Percentiles rank a stretch among this genome's conserved stretches.
Conservation (phyloP, 192 early-diverging fungal species). For the Gryganskiella cystojenkinii region DNA sequence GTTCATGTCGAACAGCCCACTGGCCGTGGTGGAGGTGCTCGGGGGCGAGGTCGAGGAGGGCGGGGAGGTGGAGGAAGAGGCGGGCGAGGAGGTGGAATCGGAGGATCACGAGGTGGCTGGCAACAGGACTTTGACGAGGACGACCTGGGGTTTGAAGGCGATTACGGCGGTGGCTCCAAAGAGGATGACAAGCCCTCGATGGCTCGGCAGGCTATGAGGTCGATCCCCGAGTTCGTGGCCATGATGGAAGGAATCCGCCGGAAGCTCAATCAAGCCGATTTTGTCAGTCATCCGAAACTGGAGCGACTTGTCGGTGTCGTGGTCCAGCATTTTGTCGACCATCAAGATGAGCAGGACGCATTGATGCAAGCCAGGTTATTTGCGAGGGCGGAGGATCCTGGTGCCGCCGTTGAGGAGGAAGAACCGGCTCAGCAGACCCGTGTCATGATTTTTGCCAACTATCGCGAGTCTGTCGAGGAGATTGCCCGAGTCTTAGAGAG, state of each 20-base stretch:
- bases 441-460: constrained; percentile 90
- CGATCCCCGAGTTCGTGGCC: constrained; percentile 42
- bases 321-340: constrained; percentile 72
- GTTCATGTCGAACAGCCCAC: background rate
- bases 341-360: constrained; percentile 36
- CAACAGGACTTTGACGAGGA: constrained; percentile 10
- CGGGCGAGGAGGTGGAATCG: too few relatives aligned
- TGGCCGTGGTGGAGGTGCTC: background rate
- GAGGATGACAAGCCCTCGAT: constrained; percentile 27
- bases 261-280: constrained; percentile 51
- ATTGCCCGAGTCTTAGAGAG: constrained; percentile 70
- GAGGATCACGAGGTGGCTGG: constrained; percentile 8
- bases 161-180: background rate
- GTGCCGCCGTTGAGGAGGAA: background rate
- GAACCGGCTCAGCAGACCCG: constrained; percentile 48
- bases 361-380: background rate
- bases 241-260: constrained; percentile 54
- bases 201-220: constrained; percentile 46
- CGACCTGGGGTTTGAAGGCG: constrained; percentile 16
- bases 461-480: constrained; percentile 87
- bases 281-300: constrained; percentile 87
- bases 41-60: background rate
- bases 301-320: constrained; percentile 72
- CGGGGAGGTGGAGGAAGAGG: background rate
- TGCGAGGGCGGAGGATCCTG: background rate